A percentile compares a stretch with the other conserved stretches of the same genome.
Conservation (phyloP, 1,139 yeast genomes). For the Hyphopichia burtonii region DNA sequence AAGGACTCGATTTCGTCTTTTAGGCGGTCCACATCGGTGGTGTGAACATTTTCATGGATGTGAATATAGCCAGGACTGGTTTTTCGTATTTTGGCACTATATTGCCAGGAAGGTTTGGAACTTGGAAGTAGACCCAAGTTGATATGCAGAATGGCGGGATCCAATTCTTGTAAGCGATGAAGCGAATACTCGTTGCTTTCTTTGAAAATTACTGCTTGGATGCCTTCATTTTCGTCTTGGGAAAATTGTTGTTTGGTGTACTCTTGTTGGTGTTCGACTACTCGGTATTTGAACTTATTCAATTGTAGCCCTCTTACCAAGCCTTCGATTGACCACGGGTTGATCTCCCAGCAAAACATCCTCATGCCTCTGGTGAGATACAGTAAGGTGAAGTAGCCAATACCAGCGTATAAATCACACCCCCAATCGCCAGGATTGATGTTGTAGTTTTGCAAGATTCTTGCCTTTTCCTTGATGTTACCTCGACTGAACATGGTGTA, state of each 20-base stretch:
- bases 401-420: constrained; percentile 78
- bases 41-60: constrained; percentile 73
- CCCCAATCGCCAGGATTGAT: constrained; percentile 31
- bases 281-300: constrained; percentile 42
- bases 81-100: background rate
- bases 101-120: constrained; percentile 60
- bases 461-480: constrained; percentile 74
- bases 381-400: constrained; percentile 79
- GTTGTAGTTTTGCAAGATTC: constrained; percentile 41
- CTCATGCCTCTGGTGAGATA: constrained; percentile 57
- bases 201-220: constrained; percentile 44
- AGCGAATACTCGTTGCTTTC: constrained; percentile 60
- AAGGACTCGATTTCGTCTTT: constrained; percentile 5
- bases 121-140: constrained; percentile 78
- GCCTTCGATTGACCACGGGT: constrained; percentile 84
- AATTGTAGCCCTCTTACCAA: constrained; percentile 51
- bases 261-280: constrained; percentile 28
- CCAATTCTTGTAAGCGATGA: constrained; percentile 34
- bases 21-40: constrained; percentile 39
- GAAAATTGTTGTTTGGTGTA: constrained; percentile 19
- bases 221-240: constrained; percentile 10
- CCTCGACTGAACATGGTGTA: constrained; percentile 92
- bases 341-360: constrained; percentile 74
- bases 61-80: constrained; percentile 36
- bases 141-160: constrained; percentile 50